phyloP scores from a whole-genome alignment of 805 yeast species.

The Ogataea glucozyma region DNA sequence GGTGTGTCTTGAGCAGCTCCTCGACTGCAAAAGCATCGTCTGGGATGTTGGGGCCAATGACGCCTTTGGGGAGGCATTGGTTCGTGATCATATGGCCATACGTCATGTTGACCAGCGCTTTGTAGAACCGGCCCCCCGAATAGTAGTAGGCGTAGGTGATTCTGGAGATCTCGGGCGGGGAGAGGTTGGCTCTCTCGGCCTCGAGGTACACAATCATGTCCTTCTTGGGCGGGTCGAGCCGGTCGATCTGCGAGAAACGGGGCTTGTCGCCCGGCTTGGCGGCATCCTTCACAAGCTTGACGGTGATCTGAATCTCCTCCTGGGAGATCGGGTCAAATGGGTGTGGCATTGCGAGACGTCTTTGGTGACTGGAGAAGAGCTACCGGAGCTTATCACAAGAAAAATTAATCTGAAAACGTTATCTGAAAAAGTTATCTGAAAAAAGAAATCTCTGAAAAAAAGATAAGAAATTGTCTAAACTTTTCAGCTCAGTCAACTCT shows the following conservation, averaged over 20 bases:
- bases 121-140: constrained; percentile 54
- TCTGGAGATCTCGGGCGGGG: constrained; percentile 63
- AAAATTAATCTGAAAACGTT: no score
- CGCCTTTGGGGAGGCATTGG: constrained; percentile 56
- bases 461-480: no score
- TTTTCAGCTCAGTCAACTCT: no score
- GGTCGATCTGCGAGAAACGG: constrained; percentile 67
- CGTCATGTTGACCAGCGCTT: constrained; percentile 69
- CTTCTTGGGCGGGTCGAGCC: constrained; percentile 77
- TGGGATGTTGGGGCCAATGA: constrained; percentile 70
- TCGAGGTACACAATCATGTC: constrained; percentile 67
- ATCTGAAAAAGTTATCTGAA: not conserved
- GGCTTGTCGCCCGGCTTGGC: constrained; percentile 51
- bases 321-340: constrained; percentile 46
- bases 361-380: not conserved
- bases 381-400: not conserved
- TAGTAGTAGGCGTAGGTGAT: constrained; percentile 69
- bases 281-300: constrained; percentile 61
- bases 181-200: constrained; percentile 57
- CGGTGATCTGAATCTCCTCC: constrained; percentile 55
- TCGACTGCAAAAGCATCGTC: constrained; percentile 62
- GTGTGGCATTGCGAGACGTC: constrained; percentile 22
- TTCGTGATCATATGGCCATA: constrained; percentile 62
- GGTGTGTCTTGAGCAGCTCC: constrained; percentile 50
- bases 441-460: no score